Evolutionary conservation across 2,329 filamentous ascomycete species (phyloP), one percentile per base, ranked within the genome.

Genomic region (Verticillium alfalfae): DNA sequence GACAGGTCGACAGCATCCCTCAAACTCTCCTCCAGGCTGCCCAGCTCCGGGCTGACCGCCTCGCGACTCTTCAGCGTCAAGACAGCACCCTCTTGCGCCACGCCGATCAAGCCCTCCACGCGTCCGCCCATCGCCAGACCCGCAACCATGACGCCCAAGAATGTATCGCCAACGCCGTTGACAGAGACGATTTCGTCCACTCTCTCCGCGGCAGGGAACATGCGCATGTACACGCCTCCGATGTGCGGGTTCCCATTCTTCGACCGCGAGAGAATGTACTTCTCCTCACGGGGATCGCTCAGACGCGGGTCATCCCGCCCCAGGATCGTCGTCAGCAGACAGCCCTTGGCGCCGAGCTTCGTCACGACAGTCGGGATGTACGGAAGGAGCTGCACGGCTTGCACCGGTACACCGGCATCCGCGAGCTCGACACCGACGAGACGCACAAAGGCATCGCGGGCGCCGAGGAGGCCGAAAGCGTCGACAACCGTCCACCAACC

Each of bases 131-230:
- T 84, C 0, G 88, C 87, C 66, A 98, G 72, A 0, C 91, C 92
- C 1, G 92, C 89, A n/a, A 97, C 79, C 61, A 97, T 68, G 15
- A 93, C 89, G 0, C 94, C 95, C 9, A 96, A 80, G 72, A 98
- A 93, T 0, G 95, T 97, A 75, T 99, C 95, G 0, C 95, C 95
- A 2, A 92, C 93, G 0, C 94, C 95, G 72, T 98, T 98, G 10
- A 98, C 94, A 56, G 92, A 97, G 1, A 94, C 87, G 1, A 96
- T 81, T 34, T 95, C 86, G 22, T 83, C 76, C 0, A 97, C 81
- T 16, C 79, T 76, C 71, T 90, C 87, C 1, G 84, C 84, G 0
- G 90, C 80, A 0, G 90, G 86, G 72, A 92, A 91, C 22, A 85
- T 67, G 38, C 84, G 73, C 88, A 97, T 93, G 70, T 97, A 97